Evolutionary conservation across 768 basidiomycete genomes (phyloP), one percentile per base, ranked within the genome.

Genomic region (Zangia roseola): DNA sequence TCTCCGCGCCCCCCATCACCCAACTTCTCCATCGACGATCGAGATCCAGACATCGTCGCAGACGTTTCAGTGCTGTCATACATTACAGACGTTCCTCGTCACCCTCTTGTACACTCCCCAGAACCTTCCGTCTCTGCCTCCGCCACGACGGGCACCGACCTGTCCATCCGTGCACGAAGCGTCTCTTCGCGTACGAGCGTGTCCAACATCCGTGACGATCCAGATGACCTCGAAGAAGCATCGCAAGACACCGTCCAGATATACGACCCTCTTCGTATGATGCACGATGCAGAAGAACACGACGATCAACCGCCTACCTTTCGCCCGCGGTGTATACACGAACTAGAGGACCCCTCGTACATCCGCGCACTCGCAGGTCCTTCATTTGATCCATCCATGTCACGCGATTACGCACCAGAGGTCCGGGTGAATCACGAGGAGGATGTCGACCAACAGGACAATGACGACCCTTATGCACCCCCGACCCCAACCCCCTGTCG

Each of bases 321-420:
- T 13, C 66, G 40, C 16, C 70, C 75, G 2, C 69, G 59, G 2
- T 83, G 81, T 61, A 84, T 83, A 44, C 82, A 84, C 58, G 79
- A 84, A 56, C 54, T 83, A 9, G 72, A 71, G 7, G 67, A 67
- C 37, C 65, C 67, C 19, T 67, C 67, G 4, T 67, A 68, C 19
- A 53, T 66, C 7, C 55, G 45, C 16, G 52, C 33, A 2, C 40
- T 55, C 2, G 60, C 45, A 1, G 45, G 34, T n/a, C 42, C 49
- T 10, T 51, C 53, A 14, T 45, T 21, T 12, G 46, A 50, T 1
- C 34, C 17, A 1, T 31, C 39, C 16, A 26, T 26, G 26, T 26
- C 26, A 10, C 26, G 10, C 26, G 26, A 26, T 6, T 8, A 26
- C 26, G 10, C n/a, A n/a, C n/a, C n/a, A n/a, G n/a, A 26, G 26